Evolutionary conservation across 768 basidiomycete species (phyloP).

Genomic region (Tylopilus subfusipes): DNA sequence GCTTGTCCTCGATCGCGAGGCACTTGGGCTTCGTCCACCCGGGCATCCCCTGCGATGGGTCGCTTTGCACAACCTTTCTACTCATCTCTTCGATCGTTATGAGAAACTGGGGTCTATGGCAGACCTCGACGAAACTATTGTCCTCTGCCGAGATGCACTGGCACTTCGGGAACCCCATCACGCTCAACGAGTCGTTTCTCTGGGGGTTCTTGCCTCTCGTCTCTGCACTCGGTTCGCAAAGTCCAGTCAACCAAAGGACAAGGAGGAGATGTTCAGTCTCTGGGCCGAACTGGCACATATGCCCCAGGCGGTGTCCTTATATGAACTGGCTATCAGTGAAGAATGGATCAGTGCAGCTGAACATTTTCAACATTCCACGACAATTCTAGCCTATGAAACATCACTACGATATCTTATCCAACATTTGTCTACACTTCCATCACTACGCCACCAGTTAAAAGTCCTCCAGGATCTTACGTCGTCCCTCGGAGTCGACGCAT

Average conservation of each 20-base stretch:
- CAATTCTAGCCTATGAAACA: background rate
- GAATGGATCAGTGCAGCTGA: background rate
- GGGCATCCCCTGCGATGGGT: background rate
- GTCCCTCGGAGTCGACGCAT: background rate
- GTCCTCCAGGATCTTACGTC: background rate
- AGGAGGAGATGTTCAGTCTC: background rate
- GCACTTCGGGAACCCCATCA: background rate
- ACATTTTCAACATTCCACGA: background rate
- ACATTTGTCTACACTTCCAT: background rate
- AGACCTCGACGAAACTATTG: background rate
- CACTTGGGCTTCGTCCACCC: background rate
- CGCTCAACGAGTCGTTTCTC: background rate
- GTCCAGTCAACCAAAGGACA: background rate
- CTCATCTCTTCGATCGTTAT: background rate
- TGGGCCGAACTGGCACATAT: background rate
- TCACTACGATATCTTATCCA: background rate
- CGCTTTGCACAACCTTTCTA: background rate
- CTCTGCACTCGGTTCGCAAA: background rate
- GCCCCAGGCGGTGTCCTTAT: background rate
- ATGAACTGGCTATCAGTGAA: background rate
- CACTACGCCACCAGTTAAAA: background rate
- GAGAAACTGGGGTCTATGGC: background rate
- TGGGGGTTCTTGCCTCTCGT: background rate
- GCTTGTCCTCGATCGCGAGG: background rate
- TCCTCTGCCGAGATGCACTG: background rate